Conservation (phyloP, 2,329 filamentous ascomycete species). For the Volutella citrinella region DNA sequence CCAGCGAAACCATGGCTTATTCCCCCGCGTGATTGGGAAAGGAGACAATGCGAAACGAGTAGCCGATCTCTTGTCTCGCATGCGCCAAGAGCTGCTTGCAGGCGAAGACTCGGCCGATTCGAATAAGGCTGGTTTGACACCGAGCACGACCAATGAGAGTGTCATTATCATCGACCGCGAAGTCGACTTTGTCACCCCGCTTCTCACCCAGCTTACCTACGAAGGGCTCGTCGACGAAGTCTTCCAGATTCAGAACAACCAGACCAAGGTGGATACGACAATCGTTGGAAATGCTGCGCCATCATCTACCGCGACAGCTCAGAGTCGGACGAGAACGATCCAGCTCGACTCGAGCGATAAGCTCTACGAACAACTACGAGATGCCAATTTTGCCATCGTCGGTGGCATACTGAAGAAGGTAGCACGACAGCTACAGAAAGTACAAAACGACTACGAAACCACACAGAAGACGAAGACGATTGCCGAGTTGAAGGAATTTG, state of each 20-base stretch:
- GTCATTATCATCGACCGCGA: constrained; percentile 94
- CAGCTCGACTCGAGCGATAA: constrained; percentile 86
- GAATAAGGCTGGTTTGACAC: constrained; percentile 66
- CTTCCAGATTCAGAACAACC: constrained; percentile 88
- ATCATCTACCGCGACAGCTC: constrained; percentile 51
- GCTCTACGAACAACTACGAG: constrained; percentile 81
- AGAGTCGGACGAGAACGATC: constrained; percentile 79
- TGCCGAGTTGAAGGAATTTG: constrained; percentile 88
- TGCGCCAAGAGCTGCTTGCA: constrained; percentile 84
- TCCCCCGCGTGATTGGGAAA: constrained; percentile 92
- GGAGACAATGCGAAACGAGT: constrained; percentile 90
- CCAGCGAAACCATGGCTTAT: constrained; percentile 87
- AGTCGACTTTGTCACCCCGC: constrained; percentile 85
- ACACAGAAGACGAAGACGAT: constrained; percentile 85
- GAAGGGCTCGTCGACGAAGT: constrained; percentile 94
- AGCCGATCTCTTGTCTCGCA: constrained; percentile 80
- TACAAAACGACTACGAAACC: constrained; percentile 86
- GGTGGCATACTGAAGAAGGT: constrained; percentile 86
- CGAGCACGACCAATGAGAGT: constrained; percentile 84
- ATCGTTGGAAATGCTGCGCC: constrained; percentile 75
- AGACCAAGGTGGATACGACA: constrained; percentile 87
- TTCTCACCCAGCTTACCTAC: constrained; percentile 94
- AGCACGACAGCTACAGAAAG: constrained; percentile 76
- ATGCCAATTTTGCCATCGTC: constrained; percentile 94
- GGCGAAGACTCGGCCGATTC: constrained; percentile 68